Conservation (phyloP, 805 yeast genomes). For the Babjeviella inositovora region DNA sequence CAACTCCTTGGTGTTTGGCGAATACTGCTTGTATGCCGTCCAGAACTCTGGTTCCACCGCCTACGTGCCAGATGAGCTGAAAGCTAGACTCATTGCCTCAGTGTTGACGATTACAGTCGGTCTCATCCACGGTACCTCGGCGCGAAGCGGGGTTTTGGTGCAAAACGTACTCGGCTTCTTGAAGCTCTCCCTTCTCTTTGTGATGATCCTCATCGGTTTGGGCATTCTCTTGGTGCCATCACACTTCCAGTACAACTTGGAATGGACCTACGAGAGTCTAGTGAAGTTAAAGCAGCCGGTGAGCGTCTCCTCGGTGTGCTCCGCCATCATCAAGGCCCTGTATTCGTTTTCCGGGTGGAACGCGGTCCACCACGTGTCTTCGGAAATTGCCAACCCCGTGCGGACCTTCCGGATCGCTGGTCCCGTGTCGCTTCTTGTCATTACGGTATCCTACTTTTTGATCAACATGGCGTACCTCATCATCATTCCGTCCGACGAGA, state of each 20-base stretch:
- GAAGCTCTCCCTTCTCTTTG: constrained; percentile 34
- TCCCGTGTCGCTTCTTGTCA: constrained; percentile 24
- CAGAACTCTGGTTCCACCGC: constrained; percentile 22
- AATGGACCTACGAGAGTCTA: no score
- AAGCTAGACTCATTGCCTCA: constrained; percentile 24
- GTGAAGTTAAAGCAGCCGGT: constrained; percentile 13
- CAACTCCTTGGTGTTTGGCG: constrained; percentile 37
- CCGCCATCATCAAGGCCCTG: constrained; percentile 32
- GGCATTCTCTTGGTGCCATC: constrained; percentile 37
- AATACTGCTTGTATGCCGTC: constrained; percentile 26
- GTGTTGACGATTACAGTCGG: constrained; percentile 16
- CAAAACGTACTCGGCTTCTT: constrained; percentile 51
- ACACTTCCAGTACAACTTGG: no score
- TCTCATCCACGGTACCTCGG: constrained; percentile 39
- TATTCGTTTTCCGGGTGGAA: constrained; percentile 43
- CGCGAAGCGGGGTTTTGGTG: constrained; percentile 37
- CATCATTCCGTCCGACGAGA: constrained; percentile 30
- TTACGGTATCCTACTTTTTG: constrained; percentile 25
- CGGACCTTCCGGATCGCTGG: constrained; percentile 36
- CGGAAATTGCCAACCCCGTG: constrained; percentile 35
- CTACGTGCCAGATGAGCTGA: constrained; percentile 15
- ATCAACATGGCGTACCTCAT: constrained; percentile 33
- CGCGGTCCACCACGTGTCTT: constrained; percentile 33
- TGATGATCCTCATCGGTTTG: constrained; percentile 42
- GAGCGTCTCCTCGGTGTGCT: constrained; percentile 23